These are phyloP conservation scores for Phytomonas francai DNA, from an alignment of 208 protist species.

Conservation along the genomic window DNA sequence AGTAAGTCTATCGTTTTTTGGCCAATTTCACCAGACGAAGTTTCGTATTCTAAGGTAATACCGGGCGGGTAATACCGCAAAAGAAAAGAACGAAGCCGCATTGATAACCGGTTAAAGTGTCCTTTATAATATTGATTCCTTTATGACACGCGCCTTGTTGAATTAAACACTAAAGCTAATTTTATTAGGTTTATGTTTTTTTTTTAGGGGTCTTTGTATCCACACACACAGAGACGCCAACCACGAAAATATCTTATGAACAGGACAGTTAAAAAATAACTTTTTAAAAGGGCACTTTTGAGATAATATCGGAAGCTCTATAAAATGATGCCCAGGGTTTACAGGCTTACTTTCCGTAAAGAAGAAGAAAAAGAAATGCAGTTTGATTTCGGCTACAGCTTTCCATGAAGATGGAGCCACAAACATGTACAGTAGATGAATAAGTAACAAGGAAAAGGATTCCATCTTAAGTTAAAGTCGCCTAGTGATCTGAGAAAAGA, in stretches of 20 bases:
- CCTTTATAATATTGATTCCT: not conserved
- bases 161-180: not conserved
- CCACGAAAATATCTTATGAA: not conserved
- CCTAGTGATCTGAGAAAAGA: not conserved
- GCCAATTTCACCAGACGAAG: constrained; percentile 60
- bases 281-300: not conserved
- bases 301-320: not conserved
- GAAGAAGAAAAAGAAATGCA: not conserved
- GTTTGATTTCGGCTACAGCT: not conserved
- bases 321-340: not conserved
- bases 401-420: not conserved
- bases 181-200: not conserved
- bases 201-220: not conserved
- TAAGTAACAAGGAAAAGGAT: not conserved
- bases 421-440: not conserved
- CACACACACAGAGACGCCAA: not conserved
- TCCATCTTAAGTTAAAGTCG: not conserved
- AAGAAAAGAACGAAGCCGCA: constrained; percentile 91
- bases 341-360: not conserved
- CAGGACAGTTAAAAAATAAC: not conserved
- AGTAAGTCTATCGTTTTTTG: constrained; percentile 92
- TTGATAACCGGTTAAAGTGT: constrained; percentile 13
- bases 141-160: not conserved
- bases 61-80: constrained; percentile 95
- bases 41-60: constrained; percentile 90